Evolutionary conservation across 2,329 filamentous ascomycete genomes (phyloP), one percentile per base, ranked within the genome.

Genomic region (Lachnellula willkommii): DNA sequence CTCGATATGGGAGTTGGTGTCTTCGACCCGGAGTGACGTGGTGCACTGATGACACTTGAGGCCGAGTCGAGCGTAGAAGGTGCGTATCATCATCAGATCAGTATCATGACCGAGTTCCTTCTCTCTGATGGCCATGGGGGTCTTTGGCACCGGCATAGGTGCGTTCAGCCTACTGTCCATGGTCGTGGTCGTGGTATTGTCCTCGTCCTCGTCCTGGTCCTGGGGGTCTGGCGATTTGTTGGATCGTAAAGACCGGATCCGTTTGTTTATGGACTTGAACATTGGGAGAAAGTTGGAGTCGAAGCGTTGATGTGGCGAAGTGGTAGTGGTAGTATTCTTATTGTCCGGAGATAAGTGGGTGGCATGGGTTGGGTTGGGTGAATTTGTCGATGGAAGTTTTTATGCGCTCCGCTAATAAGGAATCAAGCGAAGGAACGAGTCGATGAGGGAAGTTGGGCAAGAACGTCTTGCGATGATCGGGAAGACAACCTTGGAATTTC

Each of bases 1-100:
- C 12, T 61, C 53, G 43, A 61, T 46, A 26, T 58, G 50, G 4
- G 37, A 40, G 8, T 53, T 52, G 36, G 45, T 22, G 17, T 53
- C 55, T 1, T 51, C 37, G 8, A 43, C 36, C 20, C 42, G 37
- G 24, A 54, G 36, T n/a, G 9, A n/a, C 20, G 36, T 35, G 15
- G 42, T 14, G 37, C 55, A 55, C 35, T 48, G 32, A 20, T 42
- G 35, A 39, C 58, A 60, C 12, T 37, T 42, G 9, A 37, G 43
- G 35, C 39, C 15, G 43, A 60, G 57, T n/a, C 50, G 22, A 12
- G 45, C 39, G 46, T 50, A 55, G 24, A 47, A 47, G 22, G 22
- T 15, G 22, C 45, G 45, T 26, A 47, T 8, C 11, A 26, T 40
- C 9, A 32, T 8, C 24, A 53, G 32, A n/a, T 46, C 26, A 12